A percentile compares a stretch with the other conserved stretches of the same genome.
phyloP scores from a whole-genome alignment of 2,329 filamentous ascomycete genomes.

The Colletotrichum ledebouriae region DNA sequence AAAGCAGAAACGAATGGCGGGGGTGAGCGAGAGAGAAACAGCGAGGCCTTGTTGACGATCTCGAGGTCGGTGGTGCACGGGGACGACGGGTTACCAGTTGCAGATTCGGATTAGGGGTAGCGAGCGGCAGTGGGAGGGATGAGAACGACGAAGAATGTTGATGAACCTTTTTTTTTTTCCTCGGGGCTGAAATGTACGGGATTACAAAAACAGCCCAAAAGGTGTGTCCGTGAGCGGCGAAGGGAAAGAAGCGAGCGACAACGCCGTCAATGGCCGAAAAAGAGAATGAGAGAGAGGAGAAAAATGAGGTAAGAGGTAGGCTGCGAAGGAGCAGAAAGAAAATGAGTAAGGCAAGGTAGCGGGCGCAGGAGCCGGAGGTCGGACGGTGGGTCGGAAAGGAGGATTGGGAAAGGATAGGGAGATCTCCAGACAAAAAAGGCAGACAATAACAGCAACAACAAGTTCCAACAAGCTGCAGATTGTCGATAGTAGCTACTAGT shows the following conservation, averaged over 20 bases:
- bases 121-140: slow-evolving; percentile 10
- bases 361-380: slow-evolving; percentile 16
- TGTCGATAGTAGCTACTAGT: neutral
- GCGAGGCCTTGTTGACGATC: slow-evolving; percentile 21
- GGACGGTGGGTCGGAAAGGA: neutral
- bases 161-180: slow-evolving; percentile 16
- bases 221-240: slow-evolving; percentile 21
- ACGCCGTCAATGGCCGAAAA: slow-evolving; percentile 17
- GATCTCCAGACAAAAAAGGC: neutral
- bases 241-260: slow-evolving; percentile 24
- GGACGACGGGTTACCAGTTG: neutral
- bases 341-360: slow-evolving; percentile 19
- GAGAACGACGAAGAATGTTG: slow-evolving; percentile 21
- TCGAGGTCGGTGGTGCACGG: slow-evolving; percentile 10
- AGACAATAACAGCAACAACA: neutral
- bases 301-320: slow-evolving; percentile 13
- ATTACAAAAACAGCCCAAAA: slow-evolving; percentile 14
- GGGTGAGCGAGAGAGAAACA: neutral
- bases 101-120: slow-evolving; percentile 25
- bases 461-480: too few relatives aligned
- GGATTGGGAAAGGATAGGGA: neutral
- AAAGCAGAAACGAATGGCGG: slow-evolving; percentile 24
- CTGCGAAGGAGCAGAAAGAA: slow-evolving; percentile 1
- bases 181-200: slow-evolving; percentile 1
- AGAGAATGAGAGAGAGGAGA: slow-evolving; percentile 9